Base-by-base conservation (phyloP, 1,139 yeast genomes). In the Sugiyamaella castrensis region DNA sequence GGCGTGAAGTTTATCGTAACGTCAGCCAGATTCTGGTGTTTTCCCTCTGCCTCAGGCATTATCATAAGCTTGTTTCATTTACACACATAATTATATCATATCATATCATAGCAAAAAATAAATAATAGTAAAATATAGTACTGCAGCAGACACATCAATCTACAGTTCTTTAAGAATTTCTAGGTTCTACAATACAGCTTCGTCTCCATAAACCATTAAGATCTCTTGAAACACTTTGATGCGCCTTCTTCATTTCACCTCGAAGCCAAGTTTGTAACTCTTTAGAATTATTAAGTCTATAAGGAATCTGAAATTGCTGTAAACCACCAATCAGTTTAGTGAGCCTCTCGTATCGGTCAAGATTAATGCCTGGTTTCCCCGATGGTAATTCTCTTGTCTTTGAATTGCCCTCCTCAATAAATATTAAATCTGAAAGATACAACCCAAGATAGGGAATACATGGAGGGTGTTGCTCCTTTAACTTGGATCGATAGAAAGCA, bases 381-480 rank as follows among this genome's bases (percentile, higher is more conserved):
- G 46, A 37, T 9, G 52, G 45, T 28, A 57, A 50, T 61, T 89
- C 72, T 61, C 76, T 80, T 57, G 78, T 46, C 34, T 61, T 83
- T 33, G 88, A 79, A 64, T 88, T 89, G 15, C 97, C 97, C 60
- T 91, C 98, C 43, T 83, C 81, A 26, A 88, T 82, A 69, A 89
- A 87, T 0, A 95, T 88, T 61, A 91, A 71, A 66, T 91, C 98
- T 63, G 88, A 95, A 44, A 89, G 72, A 63, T 86, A 87, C 50
- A 89, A 71, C 36, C 94, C 88, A 53, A 89, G 76, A 65, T 87
- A 91, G 6, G 98, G 98, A 24, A 89, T 92, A 40, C 84, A 80
- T 0, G 96, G 94, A 24, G 82, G 71, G 38, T 75, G 69, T 53
- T 79, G 76, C 41, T 80, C 84, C 50, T 80, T 76, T 53, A 89